Evolutionary conservation across 331 rosid genomes (phyloP), one percentile per base, ranked within the genome.

Genomic region (Malus hybrid): DNA sequence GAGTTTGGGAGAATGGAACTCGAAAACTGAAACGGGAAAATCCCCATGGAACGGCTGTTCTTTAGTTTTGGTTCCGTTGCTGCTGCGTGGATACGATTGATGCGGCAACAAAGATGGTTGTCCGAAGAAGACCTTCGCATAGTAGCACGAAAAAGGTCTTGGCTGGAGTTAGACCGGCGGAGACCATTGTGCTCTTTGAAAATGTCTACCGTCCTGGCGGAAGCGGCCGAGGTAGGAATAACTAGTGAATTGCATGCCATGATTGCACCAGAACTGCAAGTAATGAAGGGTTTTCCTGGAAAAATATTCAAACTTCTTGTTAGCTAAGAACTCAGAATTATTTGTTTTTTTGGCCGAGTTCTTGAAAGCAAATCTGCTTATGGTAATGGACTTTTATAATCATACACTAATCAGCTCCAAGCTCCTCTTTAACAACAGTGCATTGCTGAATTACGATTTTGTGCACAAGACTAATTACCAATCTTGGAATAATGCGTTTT

Each of bases 51-150:
- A 34, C 64, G 79, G 63, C 75, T 87, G 79, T 32, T 79, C 84
- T 85, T 86, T 5, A 77, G 87, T 71, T 87, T 89, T 62, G 89
- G 89, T 68, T 87, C 86, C 36, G 79, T 78, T 13, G 85, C 75
- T 2, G 83, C n/a, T 18, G 91, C 92, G 15, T 82, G 85, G 48
- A 83, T 57, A 7, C 72, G 84, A 64, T 77, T 84, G 79, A 80
- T 66, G 34, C 82, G 26, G 68, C 85, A 72, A 75, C 86, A 85
- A 8, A 92, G 84, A 69, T 90, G 82, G 81, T 86, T 95, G 33
- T 92, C 97, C 0, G 96, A 92, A 52, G 71, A 77, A 65, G 97
- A 87, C 68, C 92, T 84, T 11, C 58, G 80, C 12, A 93, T 84
- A 19, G 77, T 44, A 39, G 86, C 79, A 46, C 75, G 83, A 2